Base-by-base conservation (phyloP, 495 filamentous ascomycete genomes). In the Lophium mytilinum region DNA sequence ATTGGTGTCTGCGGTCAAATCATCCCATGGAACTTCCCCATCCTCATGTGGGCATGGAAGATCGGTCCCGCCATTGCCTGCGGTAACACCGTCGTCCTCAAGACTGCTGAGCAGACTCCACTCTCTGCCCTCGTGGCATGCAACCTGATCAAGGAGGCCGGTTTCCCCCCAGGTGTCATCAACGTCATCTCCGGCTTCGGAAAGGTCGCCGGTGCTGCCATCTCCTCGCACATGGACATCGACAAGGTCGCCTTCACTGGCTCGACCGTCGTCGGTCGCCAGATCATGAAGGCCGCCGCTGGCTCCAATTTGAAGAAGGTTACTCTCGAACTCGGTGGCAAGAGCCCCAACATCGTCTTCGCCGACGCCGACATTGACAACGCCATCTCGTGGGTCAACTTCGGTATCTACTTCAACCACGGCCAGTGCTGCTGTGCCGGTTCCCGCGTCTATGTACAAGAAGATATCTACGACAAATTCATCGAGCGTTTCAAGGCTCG, bases 191-290 rank as follows among this genome's bases (percentile, higher is more conserved):
- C 90, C 50, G 93, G 93, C 53, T 85, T 94, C 72, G 93, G 93
- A 65, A 89, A 83, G 74, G 72, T 82, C 55, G 93, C 94, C 52
- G 93, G 93, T 73, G 90, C 93, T 37, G 92, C 93, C 65, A 82
- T 98, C 71, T 81, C 93, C 50, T 79, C 83, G 50, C 93, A 98
- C 78, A 96, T 97, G 92, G 88, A 93, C 73, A 76, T 98, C 62
- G 91, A 98, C 81, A 98, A 98, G 84, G 76, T 98, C 62, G 93
- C 93, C 68, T 98, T 98, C 80, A 98, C 93, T 60, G 93, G 93
- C 60, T 95, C 89, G 17, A 98, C 93, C 64, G 65, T 87, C 51
- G 86, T 95, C 56, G 93, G 93, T 64, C 89, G 93, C 64, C 78
- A 78, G 63, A 89, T 98, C 80, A 89, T 97, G 82, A 95, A 96